Conservation (phyloP, 768 basidiomycete genomes). For the Punctularia strigosozonata region DNA sequence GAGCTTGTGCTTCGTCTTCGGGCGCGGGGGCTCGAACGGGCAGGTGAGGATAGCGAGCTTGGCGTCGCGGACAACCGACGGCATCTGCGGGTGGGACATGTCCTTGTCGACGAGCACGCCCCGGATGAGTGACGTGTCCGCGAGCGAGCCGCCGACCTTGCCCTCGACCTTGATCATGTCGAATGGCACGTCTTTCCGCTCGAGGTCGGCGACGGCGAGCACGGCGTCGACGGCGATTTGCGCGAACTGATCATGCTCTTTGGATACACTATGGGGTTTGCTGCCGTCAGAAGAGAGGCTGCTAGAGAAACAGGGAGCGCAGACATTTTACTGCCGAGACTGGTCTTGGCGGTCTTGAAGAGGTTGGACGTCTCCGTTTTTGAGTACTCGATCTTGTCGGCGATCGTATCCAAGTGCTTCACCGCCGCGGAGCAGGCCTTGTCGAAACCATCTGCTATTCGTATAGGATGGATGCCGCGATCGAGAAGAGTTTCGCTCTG, state of each 20-base stretch:
- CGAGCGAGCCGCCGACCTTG: slow-evolving; percentile 94
- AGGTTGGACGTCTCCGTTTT: slow-evolving; percentile 75
- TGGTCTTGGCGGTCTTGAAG: slow-evolving; percentile 90
- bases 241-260: slow-evolving; percentile 90
- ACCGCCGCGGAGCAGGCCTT: slow-evolving; percentile 87
- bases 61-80: slow-evolving; percentile 75
- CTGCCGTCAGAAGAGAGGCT: not conserved
- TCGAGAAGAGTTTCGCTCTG: slow-evolving; percentile 95
- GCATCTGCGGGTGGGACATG: slow-evolving; percentile 99
- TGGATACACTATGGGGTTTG: slow-evolving; percentile 65
- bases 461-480: slow-evolving; percentile 96
- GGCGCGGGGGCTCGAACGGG: slow-evolving; percentile 96
- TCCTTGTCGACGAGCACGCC: slow-evolving; percentile 99
- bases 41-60: slow-evolving; percentile 95
- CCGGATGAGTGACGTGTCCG: slow-evolving; percentile 89
- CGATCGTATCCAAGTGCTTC: slow-evolving; percentile 80
- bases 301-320: slow-evolving; percentile 13
- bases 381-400: slow-evolving; percentile 82
- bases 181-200: slow-evolving; percentile 90
- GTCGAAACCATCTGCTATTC: slow-evolving; percentile 98
- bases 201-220: slow-evolving; percentile 86
- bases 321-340: slow-evolving; percentile 96
- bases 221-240: slow-evolving; percentile 98
- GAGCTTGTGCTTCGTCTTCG: slow-evolving; percentile 98
- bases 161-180: slow-evolving; percentile 99